Evolutionary conservation across 345 rosid genomes (phyloP).

Genomic region (Populus ilicifolia): DNA sequence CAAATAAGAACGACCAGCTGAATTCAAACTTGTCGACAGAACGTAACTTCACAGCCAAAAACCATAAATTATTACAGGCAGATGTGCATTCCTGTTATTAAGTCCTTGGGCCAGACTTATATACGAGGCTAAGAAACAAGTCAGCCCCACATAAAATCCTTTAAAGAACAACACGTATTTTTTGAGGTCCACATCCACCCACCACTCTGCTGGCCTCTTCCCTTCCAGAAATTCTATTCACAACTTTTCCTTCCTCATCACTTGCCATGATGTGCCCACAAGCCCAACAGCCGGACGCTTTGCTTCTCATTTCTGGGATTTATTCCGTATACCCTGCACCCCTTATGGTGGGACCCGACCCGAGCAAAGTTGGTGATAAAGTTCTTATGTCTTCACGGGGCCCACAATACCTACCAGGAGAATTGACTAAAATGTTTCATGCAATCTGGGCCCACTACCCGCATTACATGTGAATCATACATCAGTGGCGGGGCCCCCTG

Average conservation of each 20-base stretch:
- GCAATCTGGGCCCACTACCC: conserved; percentile 13
- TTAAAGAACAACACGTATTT: not conserved
- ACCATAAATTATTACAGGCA: conserved; percentile 7
- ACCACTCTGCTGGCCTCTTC: not conserved
- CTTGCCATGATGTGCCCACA: conserved; percentile 21
- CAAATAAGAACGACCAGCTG: not conserved
- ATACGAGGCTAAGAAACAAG: conserved; percentile 9
- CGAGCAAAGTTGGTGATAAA: not conserved
- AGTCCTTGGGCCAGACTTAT: conserved; percentile 2
- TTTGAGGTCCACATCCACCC: conserved; percentile 11
- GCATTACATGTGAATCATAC: conserved; percentile 25
- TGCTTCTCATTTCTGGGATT: conserved; percentile 4
- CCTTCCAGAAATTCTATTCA: not conserved
- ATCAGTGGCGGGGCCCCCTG: conserved; percentile 11
- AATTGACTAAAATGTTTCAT: conserved; percentile 20
- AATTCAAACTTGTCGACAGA: conserved; percentile 16
- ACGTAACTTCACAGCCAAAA: conserved; percentile 26
- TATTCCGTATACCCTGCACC: conserved; percentile 11
- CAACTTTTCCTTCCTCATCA: not conserved
- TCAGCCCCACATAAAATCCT: conserved; percentile 22
- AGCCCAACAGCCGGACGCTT: conserved; percentile 23
- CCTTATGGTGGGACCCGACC: not conserved
- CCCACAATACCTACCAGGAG: not conserved
- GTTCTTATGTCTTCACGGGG: conserved; percentile 1
- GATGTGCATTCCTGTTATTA: conserved; percentile 13